Evolutionary conservation across 805 yeast genomes (phyloP), one percentile per base, ranked within the genome.

Genomic region (Cyberlindnera euphorbiae): DNA sequence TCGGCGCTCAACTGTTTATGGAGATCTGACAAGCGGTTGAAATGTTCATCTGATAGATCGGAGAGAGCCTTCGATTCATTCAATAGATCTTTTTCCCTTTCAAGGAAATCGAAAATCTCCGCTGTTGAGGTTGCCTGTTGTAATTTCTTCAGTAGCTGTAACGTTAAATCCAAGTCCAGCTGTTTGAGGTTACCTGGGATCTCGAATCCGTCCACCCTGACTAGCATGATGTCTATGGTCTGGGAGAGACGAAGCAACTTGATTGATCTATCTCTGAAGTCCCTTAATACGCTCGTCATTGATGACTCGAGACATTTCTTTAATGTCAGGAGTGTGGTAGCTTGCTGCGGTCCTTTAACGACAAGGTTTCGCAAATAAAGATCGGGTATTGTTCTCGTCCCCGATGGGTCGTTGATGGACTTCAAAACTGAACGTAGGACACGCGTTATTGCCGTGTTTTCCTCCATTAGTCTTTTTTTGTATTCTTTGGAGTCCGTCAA

Each of bases 341-440:
- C 59, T 23, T 60, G 46, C 4, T 32, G 35, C 1, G 28, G 15
- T 6, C 41, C 41, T 18, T 45, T 49, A 10, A 45, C 17, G 4
- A 66, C 50, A 19, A 66, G 55, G 38, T 66, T 66, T 38, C 72
- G 49, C 7, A 60, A 54, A 31, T 64, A 66, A 9, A 65, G 44
- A 41, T 66, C 72, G 6, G 69, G 66, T 6, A 66, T 63, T 1
- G 70, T 61, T 17, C 55, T 50, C 7, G 58, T 53, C 0, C 71
- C 72, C 26, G 49, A 56, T 5, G 62, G 49, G 36, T 66, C 72
- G 32, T 56, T 46, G 3, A 64, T 49, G 8, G 55, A 49, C 6
- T 49, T 53, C 28, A 66, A 41, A 12, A 66, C 53, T 13, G 39
- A 42, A 31, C 58, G 60, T 16, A 66, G 36, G 6, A 18, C 51